phyloP scores from a whole-genome alignment of 177 flowering plant genomes.

The Vitis hybrid region DNA sequence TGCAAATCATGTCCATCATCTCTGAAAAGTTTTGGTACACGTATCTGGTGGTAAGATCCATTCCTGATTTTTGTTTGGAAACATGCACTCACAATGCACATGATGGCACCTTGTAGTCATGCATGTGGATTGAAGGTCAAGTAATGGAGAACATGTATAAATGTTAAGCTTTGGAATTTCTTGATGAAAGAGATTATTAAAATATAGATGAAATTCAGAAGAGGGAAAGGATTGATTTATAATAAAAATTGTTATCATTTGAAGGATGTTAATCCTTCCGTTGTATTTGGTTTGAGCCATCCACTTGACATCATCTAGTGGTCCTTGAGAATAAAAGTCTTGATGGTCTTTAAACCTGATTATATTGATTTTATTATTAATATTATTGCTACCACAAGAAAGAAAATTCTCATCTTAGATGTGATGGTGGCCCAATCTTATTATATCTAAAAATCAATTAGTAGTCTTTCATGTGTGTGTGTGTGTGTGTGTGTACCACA shows the following conservation, averaged over 20 bases:
- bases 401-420: too few relatives aligned
- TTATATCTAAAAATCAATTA: too few relatives aligned
- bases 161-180: background rate
- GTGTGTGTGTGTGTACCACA: too few relatives aligned
- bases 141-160: background rate
- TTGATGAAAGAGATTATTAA: background rate
- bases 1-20: constrained; percentile 75
- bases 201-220: background rate
- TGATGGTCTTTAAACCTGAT: too few relatives aligned
- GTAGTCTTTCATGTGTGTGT: too few relatives aligned
- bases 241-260: background rate
- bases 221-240: background rate
- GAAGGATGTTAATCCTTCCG: background rate
- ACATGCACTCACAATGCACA: background rate
- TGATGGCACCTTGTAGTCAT: background rate
- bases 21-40: constrained; percentile 93
- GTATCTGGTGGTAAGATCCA: constrained; percentile 74
- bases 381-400: too few relatives aligned
- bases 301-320: background rate
- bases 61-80: background rate
- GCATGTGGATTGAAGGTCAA: background rate
- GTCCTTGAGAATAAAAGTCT: background rate
- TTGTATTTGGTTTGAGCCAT: background rate
- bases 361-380: too few relatives aligned
- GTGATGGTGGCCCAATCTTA: too few relatives aligned